Evolutionary conservation across 1,139 yeast genomes (phyloP).

Genomic region (Kodamaea arcana): DNA sequence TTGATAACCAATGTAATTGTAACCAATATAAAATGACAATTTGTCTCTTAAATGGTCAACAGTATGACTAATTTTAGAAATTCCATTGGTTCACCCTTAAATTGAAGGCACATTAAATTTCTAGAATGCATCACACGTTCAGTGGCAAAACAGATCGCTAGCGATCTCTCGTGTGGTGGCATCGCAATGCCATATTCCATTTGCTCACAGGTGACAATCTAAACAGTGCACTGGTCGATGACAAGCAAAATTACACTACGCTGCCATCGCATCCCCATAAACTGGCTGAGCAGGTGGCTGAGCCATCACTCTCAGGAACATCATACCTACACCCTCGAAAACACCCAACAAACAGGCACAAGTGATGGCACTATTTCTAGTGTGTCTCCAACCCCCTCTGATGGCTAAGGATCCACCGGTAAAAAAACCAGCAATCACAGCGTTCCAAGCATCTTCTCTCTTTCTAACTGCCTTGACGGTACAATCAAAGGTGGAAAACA

Average conservation of each 20-base stretch:
- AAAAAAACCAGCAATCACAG: conserved; percentile 96
- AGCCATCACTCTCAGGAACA: conserved; percentile 89
- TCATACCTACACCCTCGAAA: conserved; percentile 97
- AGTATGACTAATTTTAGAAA: too few species aligned
- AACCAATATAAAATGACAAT: too few species aligned
- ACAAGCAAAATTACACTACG: background rate
- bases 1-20: too few species aligned
- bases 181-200: too few species aligned
- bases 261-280: conserved; percentile 44
- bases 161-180: too few species aligned
- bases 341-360: conserved; percentile 97
- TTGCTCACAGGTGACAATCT: too few species aligned
- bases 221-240: too few species aligned
- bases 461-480: conserved; percentile 91
- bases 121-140: too few species aligned
- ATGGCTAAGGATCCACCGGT: conserved; percentile 98
- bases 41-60: too few species aligned
- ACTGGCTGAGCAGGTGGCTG: conserved; percentile 82
- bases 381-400: conserved; percentile 98
- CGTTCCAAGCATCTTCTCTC: conserved; percentile 98
- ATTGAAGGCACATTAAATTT: too few species aligned
- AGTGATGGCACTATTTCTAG: conserved; percentile 93
- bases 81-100: too few species aligned
- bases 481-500: conserved; percentile 94
- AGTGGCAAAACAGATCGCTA: too few species aligned